These are phyloP conservation scores for Suillus hirtellus DNA, from an alignment of 768 basidiomycete genomes.

Conservation along the genomic window DNA sequence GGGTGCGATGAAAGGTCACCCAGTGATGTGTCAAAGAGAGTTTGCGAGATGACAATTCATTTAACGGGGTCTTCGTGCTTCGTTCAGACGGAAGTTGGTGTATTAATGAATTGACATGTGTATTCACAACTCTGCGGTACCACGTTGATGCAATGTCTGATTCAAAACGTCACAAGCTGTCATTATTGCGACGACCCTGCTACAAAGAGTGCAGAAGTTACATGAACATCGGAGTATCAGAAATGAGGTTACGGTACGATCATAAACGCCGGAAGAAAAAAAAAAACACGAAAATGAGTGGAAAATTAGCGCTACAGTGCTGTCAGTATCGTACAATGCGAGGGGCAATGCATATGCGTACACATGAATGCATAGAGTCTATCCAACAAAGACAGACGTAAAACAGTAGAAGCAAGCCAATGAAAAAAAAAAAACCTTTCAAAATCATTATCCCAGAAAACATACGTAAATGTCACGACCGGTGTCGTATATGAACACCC, in stretches of 20 bases:
- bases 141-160: background rate
- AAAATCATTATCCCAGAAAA: background rate
- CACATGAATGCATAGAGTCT: conserved; percentile 11
- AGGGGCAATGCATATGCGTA: background rate
- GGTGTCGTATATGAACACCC: background rate
- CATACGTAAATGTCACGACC: background rate
- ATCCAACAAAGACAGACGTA: background rate
- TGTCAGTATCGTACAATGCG: conserved; percentile 1
- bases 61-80: conserved; percentile 1
- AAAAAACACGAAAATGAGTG: conserved; percentile 11
- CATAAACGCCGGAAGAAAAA: too few relatives aligned
- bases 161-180: background rate
- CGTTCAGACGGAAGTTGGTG: background rate
- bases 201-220: background rate
- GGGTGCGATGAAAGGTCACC: background rate
- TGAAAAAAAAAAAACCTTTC: background rate
- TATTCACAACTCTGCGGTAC: background rate
- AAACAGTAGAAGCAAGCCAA: background rate
- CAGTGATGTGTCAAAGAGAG: conserved; percentile 4
- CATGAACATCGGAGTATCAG: conserved; percentile 1
- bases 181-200: background rate
- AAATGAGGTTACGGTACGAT: background rate
- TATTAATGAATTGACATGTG: conserved; percentile 6
- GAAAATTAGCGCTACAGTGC: conserved; percentile 31
- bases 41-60: conserved; percentile 3